Evolutionary conservation across 495 filamentous ascomycete genomes (phyloP), one percentile per base, ranked within the genome.

Genomic region (Xylaria curta): DNA sequence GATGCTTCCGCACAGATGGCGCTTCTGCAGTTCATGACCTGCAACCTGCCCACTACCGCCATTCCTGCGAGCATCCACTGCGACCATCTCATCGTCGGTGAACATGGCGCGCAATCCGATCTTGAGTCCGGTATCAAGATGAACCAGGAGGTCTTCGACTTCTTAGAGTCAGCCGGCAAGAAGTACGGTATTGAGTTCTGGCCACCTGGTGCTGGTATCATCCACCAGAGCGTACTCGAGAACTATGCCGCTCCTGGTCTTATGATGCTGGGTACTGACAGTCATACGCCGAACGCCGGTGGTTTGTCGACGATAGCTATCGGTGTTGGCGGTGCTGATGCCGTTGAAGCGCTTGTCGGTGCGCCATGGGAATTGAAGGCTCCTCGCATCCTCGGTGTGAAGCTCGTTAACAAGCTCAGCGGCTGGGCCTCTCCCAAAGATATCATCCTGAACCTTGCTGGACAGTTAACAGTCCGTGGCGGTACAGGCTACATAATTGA

Each of bases 211-310:
- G 96, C 96, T n/a, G 96, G 96, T 71, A 99, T 99, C 71, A 99
- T 99, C 74, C 96, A 99, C 83, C 96, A 99, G 87, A 97, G 93
- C 70, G 96, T 99, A 54, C 84, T 99, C 75, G 96, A 99, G 86
- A 98, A 98, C 82, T 99, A 99, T 78, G 93, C 96, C n/a, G 91
- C 94, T 5, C 96, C 96, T 5, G 96, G 96, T 58, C 80, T 98
- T 76, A 98, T 99, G 96, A 97, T 98, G 95, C 88, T 99, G n/a
- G 96, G 96, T 69, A 99, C 96, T 46, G 96, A 99, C 81, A 97
- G 95, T 78, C 96, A 98, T 83, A 98, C 96, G 36, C 96, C 96
- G 26, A 98, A 99, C 80, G 96, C 91, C 17, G 96, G 96, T 80
- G 96, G 96, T 71, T 82, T 99, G 46, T 94, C 92, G 71, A 93